phyloP scores from a whole-genome alignment of 2,329 filamentous ascomycete genomes.

The Exophiala sp. region DNA sequence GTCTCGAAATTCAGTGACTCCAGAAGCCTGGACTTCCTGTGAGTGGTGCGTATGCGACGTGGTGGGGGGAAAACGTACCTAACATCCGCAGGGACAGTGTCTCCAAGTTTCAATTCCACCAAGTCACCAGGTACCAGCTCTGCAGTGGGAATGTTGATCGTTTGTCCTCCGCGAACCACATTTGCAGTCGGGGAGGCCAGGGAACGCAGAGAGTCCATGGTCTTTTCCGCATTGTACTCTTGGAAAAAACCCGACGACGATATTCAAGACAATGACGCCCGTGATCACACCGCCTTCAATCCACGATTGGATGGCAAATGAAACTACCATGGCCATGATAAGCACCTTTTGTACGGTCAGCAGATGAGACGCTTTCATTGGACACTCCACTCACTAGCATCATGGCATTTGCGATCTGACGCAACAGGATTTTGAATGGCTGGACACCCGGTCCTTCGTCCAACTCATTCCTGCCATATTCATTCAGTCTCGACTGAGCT shows the following conservation, averaged over 20 bases:
- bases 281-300: conserved; percentile 56
- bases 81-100: conserved; percentile 56
- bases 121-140: conserved; percentile 58
- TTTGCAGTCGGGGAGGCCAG: conserved; percentile 53
- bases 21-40: conserved; percentile 45
- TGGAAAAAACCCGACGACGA: conserved; percentile 55
- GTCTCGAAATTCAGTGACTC: conserved; percentile 66
- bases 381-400: conserved; percentile 40
- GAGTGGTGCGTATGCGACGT: too few relatives aligned
- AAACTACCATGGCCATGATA: conserved; percentile 64
- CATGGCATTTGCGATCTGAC: conserved; percentile 53
- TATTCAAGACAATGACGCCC: conserved; percentile 54
- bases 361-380: conserved; percentile 12
- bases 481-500: too few relatives aligned
- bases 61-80: too few relatives aligned
- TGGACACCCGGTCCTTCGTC: too few relatives aligned
- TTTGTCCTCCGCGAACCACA: conserved; percentile 52
- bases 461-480: too few relatives aligned
- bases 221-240: conserved; percentile 56
- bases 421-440: too few relatives aligned
- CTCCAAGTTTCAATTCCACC: conserved; percentile 48
- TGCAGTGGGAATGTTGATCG: conserved; percentile 47
- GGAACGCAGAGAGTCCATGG: conserved; percentile 51
- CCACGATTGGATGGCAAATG: conserved; percentile 51
- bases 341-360: conserved; percentile 46